phyloP scores from a whole-genome alignment of 1,139 yeast genomes.

The Arxiozyma heterogenica region DNA sequence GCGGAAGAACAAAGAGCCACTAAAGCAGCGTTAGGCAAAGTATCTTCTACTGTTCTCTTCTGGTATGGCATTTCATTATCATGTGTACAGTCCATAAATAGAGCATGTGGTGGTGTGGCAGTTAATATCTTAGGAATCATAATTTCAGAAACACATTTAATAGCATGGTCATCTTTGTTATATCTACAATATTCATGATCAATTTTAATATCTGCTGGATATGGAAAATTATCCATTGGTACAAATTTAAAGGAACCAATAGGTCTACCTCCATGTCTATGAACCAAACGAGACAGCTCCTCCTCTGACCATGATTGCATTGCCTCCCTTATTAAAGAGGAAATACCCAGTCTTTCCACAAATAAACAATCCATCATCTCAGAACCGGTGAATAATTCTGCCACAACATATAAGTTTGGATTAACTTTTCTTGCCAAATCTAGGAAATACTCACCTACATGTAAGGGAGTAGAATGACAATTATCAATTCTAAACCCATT shows the following conservation, averaged over 20 bases:
- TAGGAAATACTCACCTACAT: slow-evolving; percentile 80
- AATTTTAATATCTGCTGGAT: slow-evolving; percentile 46
- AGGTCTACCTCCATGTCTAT: slow-evolving; percentile 90
- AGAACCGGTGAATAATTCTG: slow-evolving; percentile 88
- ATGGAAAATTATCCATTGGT: slow-evolving; percentile 63
- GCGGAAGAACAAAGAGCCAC: slow-evolving; percentile 92
- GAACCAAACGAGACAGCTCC: slow-evolving; percentile 79
- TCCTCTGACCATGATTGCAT: slow-evolving; percentile 92
- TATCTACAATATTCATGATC: slow-evolving; percentile 21
- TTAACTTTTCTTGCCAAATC: slow-evolving; percentile 82
- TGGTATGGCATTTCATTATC: slow-evolving; percentile 87
- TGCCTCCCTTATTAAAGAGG: slow-evolving; percentile 86
- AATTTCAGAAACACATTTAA: slow-evolving; percentile 42
- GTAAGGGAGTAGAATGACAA: slow-evolving; percentile 92
- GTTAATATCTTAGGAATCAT: slow-evolving; percentile 58
- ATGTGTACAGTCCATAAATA: slow-evolving; percentile 96
- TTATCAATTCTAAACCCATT: slow-evolving; percentile 91
- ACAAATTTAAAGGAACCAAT: slow-evolving; percentile 81
- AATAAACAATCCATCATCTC: slow-evolving; percentile 83
- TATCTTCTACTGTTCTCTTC: slow-evolving; percentile 87
- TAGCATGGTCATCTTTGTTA: slow-evolving; percentile 23
- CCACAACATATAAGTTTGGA: slow-evolving; percentile 84
- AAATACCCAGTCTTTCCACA: slow-evolving; percentile 83
- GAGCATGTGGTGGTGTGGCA: slow-evolving; percentile 74
- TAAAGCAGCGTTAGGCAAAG: slow-evolving; percentile 87